phyloP scores from a whole-genome alignment of 345 rosid species.

The Bruguiera sexangula region DNA sequence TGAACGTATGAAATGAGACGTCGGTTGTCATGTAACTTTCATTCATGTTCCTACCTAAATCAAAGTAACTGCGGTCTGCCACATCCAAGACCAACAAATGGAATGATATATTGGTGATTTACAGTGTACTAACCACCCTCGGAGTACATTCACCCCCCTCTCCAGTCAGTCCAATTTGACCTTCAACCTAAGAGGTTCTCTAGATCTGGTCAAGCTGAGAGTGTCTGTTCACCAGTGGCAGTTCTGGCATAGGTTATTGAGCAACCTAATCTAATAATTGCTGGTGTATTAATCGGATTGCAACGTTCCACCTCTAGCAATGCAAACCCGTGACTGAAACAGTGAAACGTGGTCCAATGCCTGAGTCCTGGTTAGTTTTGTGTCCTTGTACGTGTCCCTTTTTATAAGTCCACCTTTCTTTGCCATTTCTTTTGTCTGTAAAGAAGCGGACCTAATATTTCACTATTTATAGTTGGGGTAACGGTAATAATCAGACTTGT shows the following conservation, averaged over 20 bases:
- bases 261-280: conserved; percentile 5
- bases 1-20: conserved; percentile 8
- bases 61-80: neutral
- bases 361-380: neutral
- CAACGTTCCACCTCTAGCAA: conserved; percentile 1
- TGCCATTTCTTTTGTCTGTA: too few species aligned
- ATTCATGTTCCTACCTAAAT: conserved; percentile 26
- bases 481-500: neutral
- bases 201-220: conserved; percentile 6
- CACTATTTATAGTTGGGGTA: too few species aligned
- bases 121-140: too few species aligned
- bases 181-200: neutral
- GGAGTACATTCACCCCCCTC: neutral
- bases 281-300: conserved; percentile 5
- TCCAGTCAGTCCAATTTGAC: neutral
- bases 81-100: neutral
- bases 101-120: too few species aligned
- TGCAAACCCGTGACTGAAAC: neutral
- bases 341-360: conserved; percentile 6
- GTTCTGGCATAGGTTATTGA: neutral
- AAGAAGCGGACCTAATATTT: too few species aligned
- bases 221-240: neutral
- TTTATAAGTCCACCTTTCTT: neutral
- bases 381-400: neutral
- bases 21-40: conserved; percentile 26